phyloP scores from a whole-genome alignment of 2,329 filamentous ascomycete genomes.

The Penicillium sumatraense region DNA sequence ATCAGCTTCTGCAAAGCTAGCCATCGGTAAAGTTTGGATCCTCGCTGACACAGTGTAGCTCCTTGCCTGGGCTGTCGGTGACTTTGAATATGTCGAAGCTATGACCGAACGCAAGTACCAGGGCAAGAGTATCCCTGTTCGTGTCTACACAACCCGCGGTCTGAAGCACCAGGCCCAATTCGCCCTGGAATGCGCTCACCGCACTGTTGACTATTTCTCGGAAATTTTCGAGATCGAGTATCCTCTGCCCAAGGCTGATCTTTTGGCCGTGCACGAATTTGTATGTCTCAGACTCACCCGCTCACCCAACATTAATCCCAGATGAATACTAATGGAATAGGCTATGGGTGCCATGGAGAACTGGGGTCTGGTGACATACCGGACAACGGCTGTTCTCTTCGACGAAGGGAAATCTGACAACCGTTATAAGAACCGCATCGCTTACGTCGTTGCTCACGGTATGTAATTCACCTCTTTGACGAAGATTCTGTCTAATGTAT shows the following conservation, averaged over 20 bases:
- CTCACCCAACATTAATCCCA: too few species aligned
- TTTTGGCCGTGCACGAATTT: slow-evolving; percentile 92
- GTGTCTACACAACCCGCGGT: slow-evolving; percentile 95
- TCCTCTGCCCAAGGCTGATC: slow-evolving; percentile 87
- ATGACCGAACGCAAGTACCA: slow-evolving; percentile 90
- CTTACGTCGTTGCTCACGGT: slow-evolving; percentile 93
- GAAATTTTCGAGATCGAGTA: slow-evolving; percentile 93
- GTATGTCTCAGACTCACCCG: too few species aligned
- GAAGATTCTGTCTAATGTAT: slow-evolving; percentile 3
- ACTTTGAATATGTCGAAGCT: slow-evolving; percentile 95
- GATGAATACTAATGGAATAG: too few species aligned
- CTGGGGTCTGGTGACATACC: slow-evolving; percentile 95
- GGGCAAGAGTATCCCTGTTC: slow-evolving; percentile 86
- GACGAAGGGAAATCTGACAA: slow-evolving; percentile 90
- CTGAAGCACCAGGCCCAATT: slow-evolving; percentile 89
- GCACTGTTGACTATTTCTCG: slow-evolving; percentile 95
- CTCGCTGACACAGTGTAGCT: slow-evolving; percentile 67
- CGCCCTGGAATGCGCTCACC: slow-evolving; percentile 87
- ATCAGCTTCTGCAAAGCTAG: background rate
- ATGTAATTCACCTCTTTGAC: slow-evolving; percentile 20
- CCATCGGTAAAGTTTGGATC: background rate
- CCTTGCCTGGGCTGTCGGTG: slow-evolving; percentile 90
- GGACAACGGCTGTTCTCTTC: slow-evolving; percentile 93
- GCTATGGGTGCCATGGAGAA: slow-evolving; percentile 84
- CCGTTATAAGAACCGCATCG: slow-evolving; percentile 88